Evolutionary conservation across 2,329 filamentous ascomycete genomes (phyloP).

Genomic region (Aaosphaeria arxii): DNA sequence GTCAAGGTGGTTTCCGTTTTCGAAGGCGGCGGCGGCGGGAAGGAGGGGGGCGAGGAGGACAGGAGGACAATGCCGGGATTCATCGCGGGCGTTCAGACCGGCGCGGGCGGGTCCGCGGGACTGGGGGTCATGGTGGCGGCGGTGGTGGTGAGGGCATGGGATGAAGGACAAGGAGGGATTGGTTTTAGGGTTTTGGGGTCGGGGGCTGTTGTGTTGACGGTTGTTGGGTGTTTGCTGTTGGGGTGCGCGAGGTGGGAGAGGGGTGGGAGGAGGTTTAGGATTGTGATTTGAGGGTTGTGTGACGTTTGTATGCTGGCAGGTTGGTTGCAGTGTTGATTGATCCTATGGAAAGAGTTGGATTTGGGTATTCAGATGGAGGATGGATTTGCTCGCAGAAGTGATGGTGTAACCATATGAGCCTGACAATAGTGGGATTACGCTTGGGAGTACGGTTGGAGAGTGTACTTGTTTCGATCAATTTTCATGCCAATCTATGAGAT

Average conservation of each 20-base stretch:
- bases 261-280: neutral
- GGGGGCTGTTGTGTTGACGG: slow-evolving; percentile 1
- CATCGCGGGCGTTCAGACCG: neutral
- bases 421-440: too few species aligned
- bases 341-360: neutral
- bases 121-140: slow-evolving; percentile 1
- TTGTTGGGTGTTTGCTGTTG: slow-evolving; percentile 6
- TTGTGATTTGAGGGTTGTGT: neutral
- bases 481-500: neutral
- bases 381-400: neutral
- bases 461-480: neutral
- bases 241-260: slow-evolving; percentile 3
- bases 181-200: neutral
- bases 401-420: neutral
- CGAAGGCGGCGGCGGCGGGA: neutral
- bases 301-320: neutral
- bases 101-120: neutral
- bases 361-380: neutral
- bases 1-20: slow-evolving; percentile 3
- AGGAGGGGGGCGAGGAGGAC: neutral
- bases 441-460: too few species aligned
- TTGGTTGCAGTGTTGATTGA: neutral
- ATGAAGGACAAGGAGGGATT: neutral
- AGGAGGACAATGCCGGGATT: neutral
- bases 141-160: neutral